Conservation (phyloP, 805 yeast species). For the Lipomyces anomalus region DNA sequence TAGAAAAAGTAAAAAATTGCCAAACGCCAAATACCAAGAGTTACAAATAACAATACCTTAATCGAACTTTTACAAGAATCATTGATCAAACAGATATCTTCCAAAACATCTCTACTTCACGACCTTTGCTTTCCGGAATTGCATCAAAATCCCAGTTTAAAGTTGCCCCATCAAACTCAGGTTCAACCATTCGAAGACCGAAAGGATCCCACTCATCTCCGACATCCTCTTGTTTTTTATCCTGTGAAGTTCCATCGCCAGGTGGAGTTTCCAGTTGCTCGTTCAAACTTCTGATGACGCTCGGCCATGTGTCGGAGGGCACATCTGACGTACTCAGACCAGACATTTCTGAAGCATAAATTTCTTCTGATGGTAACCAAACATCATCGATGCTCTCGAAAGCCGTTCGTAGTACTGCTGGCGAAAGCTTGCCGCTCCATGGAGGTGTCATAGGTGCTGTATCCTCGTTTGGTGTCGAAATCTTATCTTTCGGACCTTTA, state of each 20-base stretch:
- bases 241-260: neutral
- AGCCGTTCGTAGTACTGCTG: neutral
- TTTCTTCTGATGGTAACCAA: neutral
- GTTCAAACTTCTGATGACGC: no score
- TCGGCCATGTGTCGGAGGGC: neutral
- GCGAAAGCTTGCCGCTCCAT: neutral
- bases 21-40: neutral
- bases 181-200: neutral
- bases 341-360: neutral
- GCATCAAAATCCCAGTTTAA: neutral
- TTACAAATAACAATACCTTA: neutral
- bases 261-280: neutral
- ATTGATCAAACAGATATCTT: neutral
- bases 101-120: neutral
- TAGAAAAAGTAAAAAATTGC: neutral
- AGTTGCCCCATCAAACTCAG: neutral
- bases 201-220: neutral
- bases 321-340: neutral
- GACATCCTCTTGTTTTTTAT: neutral
- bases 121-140: neutral
- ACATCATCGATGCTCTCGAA: neutral
- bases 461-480: neutral
- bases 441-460: neutral
- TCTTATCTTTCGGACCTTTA: neutral
- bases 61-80: neutral